Conservation (phyloP, 1,284 basidiomycete species). For the Malassezia yamatoensis region DNA sequence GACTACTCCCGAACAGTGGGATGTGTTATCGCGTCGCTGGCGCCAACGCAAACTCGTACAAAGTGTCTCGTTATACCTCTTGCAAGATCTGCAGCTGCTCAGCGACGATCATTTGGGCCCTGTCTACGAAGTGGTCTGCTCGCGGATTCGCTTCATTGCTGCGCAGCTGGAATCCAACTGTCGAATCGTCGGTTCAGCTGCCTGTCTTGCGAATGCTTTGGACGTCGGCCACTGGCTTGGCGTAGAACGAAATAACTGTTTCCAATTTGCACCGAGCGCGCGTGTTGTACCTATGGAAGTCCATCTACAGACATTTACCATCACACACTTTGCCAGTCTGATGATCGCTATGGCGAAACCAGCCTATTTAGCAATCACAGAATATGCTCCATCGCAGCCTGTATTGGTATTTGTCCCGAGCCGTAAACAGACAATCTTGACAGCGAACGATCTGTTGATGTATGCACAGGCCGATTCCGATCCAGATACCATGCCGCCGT, state of each 20-base stretch:
- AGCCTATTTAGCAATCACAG: conserved; percentile 82
- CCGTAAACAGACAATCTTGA: conserved; percentile 80
- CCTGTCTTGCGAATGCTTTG: conserved; percentile 87
- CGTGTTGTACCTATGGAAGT: conserved; percentile 94
- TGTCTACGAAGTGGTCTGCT: conserved; percentile 90
- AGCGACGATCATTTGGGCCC: conserved; percentile 79
- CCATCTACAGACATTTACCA: conserved; percentile 85
- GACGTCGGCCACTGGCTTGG: conserved; percentile 98
- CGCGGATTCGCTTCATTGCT: conserved; percentile 83
- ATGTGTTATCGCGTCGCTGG: conserved; percentile 90
- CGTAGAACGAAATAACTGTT: conserved; percentile 72
- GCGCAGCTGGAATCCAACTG: conserved; percentile 87
- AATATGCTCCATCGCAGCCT: conserved; percentile 74
- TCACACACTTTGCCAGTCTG: conserved; percentile 91
- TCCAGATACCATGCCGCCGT: conserved; percentile 54
- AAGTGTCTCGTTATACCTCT: conserved; percentile 79
- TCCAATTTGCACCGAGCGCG: conserved; percentile 93
- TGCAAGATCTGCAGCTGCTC: conserved; percentile 87
- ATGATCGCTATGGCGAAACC: conserved; percentile 99
- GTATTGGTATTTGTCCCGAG: conserved; percentile 89
- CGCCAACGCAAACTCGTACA: conserved; percentile 93
- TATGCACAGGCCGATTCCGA: conserved; percentile 83
- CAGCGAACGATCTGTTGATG: conserved; percentile 78
- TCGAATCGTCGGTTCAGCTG: conserved; percentile 82
- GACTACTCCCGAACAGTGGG: conserved; percentile 85